Evolutionary conservation across 179 eudicot species (phyloP).

Genomic region (Camellia oleifera): DNA sequence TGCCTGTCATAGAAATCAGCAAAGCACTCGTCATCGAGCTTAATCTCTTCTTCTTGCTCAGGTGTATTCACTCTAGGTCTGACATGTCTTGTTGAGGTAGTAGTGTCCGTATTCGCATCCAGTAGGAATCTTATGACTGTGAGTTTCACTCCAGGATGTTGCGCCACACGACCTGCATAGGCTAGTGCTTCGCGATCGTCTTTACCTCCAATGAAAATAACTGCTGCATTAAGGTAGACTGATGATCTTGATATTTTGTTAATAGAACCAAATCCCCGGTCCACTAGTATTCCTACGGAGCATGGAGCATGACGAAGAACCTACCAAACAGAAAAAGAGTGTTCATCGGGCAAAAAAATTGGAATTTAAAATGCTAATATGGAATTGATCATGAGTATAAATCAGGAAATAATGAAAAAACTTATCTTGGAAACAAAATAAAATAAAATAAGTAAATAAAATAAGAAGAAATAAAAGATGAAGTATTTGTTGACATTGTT

Average conservation of each 20-base stretch:
- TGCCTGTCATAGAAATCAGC: slow-evolving; percentile 79
- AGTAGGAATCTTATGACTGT: slow-evolving; percentile 73
- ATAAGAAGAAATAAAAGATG: too few species aligned
- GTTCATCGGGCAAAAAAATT: not conserved
- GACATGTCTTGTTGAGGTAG: slow-evolving; percentile 21
- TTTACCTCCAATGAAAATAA: slow-evolving; percentile 89
- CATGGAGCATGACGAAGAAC: slow-evolving; percentile 83
- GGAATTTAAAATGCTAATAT: not conserved
- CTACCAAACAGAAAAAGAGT: slow-evolving; percentile 26
- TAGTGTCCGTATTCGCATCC: slow-evolving; percentile 38
- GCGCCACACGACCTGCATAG: slow-evolving; percentile 68
- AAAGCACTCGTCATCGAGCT: slow-evolving; percentile 76
- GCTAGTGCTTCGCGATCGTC: slow-evolving; percentile 91
- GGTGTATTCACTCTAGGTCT: slow-evolving; percentile 37
- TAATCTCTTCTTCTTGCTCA: slow-evolving; percentile 82
- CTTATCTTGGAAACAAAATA: too few species aligned
- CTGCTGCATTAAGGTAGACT: slow-evolving; percentile 49
- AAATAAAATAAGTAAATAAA: too few species aligned
- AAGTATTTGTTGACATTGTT: too few species aligned
- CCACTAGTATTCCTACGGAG: slow-evolving; percentile 83
- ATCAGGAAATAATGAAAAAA: not conserved
- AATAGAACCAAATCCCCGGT: slow-evolving; percentile 77
- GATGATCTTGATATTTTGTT: slow-evolving; percentile 37
- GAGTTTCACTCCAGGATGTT: slow-evolving; percentile 76
- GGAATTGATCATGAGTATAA: not conserved